Conservation (phyloP, 371 early-diverging fungal genomes). For the Mucor irregularis region DNA sequence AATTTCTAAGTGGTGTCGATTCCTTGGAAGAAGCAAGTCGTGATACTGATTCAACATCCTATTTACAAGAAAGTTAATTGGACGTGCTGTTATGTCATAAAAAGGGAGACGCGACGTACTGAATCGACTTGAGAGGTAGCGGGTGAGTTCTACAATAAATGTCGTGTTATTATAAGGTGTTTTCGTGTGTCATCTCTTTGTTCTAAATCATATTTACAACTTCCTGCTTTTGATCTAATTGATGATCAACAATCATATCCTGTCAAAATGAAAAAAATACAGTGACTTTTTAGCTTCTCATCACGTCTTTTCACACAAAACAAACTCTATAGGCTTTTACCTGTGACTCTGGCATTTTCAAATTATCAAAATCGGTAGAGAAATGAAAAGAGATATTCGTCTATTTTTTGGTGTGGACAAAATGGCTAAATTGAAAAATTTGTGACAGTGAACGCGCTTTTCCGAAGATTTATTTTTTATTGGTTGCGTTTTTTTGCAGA, state of each 20-base stretch:
- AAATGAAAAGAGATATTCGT: not conserved
- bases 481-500: constrained; percentile 2
- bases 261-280: not conserved
- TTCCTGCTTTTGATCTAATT: constrained; percentile 12
- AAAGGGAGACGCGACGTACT: constrained; percentile 6
- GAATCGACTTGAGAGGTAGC: constrained; percentile 21
- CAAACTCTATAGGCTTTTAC: not conserved
- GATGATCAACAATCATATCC: constrained; percentile 18
- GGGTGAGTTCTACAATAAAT: constrained; percentile 12
- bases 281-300: not conserved
- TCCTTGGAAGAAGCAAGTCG: constrained; percentile 16
- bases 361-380: not conserved
- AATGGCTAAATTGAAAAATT: no score
- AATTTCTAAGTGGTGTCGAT: constrained; percentile 24
- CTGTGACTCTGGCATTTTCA: constrained; percentile 6
- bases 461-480: no score
- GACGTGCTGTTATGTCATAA: not conserved
- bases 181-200: no score
- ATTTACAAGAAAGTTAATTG: not conserved
- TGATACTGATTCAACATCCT: constrained; percentile 20
- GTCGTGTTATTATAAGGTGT: not conserved
- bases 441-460: no score
- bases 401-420: no score
- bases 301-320: not conserved
- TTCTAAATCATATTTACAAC: constrained; percentile 7